phyloP scores from a whole-genome alignment of 73 alveolate species.

The Tetrahymena thermophila region DNA sequence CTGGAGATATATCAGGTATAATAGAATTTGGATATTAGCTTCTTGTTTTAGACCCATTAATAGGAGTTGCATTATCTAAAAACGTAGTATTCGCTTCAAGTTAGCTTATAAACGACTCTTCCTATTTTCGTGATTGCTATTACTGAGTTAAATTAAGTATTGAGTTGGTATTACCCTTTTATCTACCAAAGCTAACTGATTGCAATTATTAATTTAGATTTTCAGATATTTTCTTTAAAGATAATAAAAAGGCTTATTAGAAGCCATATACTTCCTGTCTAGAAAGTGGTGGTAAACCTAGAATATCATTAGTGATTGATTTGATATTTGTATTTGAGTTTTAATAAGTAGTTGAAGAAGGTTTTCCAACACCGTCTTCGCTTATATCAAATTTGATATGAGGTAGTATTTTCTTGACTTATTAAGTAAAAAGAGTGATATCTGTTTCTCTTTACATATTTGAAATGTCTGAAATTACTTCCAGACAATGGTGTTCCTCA shows the following conservation, averaged over 20 bases:
- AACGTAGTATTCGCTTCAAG: neutral
- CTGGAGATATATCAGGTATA: neutral
- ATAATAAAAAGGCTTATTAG: neutral
- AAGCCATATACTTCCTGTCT: neutral
- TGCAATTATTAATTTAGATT: neutral
- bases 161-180: neutral
- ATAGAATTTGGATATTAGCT: neutral
- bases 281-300: neutral
- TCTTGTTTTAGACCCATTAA: neutral
- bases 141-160: neutral
- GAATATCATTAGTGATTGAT: neutral
- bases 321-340: neutral
- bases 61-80: neutral
- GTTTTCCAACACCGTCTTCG: neutral
- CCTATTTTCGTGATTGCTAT: neutral
- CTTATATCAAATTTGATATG: neutral
- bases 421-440: neutral
- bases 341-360: neutral
- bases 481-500: neutral
- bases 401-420: neutral
- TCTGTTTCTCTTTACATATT: neutral
- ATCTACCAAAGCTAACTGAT: neutral
- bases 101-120: neutral
- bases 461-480: neutral
- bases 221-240: neutral